phyloP scores from a whole-genome alignment of 139 green algal species.

The Monoraphidium neglectum region DNA sequence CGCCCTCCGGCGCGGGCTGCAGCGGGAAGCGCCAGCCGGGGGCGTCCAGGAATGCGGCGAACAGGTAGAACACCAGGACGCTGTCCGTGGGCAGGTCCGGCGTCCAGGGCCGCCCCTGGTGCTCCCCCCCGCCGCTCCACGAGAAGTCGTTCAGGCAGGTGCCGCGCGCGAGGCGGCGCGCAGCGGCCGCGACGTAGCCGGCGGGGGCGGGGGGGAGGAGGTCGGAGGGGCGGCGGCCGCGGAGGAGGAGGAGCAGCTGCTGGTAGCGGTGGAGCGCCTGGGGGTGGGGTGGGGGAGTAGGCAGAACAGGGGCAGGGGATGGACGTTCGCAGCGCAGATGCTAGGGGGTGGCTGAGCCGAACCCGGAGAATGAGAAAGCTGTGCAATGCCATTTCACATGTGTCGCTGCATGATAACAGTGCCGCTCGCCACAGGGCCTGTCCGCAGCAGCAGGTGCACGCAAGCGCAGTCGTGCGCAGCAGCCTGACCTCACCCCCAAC shows the following conservation, averaged over 20 bases:
- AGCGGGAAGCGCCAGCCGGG: constrained; percentile 66
- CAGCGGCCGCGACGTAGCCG: constrained; percentile 65
- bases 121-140: constrained; percentile 53
- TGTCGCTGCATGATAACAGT: too few relatives aligned
- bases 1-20: constrained; percentile 1
- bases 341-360: too few relatives aligned
- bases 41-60: constrained; percentile 75
- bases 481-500: too few relatives aligned
- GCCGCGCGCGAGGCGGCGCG: constrained; percentile 59
- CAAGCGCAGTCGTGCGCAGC: too few relatives aligned
- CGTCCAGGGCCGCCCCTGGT: constrained; percentile 61
- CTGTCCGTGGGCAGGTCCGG: constrained; percentile 77
- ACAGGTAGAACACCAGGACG: constrained; percentile 77
- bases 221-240: constrained; percentile 55
- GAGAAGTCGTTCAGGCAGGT: constrained; percentile 57
- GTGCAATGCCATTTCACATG: too few relatives aligned
- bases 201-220: constrained; percentile 66
- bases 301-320: too few relatives aligned
- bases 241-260: constrained; percentile 58
- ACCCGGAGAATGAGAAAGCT: too few relatives aligned
- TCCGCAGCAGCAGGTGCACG: too few relatives aligned
- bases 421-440: too few relatives aligned
- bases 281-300: too few relatives aligned
- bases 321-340: too few relatives aligned
- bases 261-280: constrained; percentile 68